Conservation (phyloP, 2,329 filamentous ascomycete species). For the Cercospora sesami region DNA sequence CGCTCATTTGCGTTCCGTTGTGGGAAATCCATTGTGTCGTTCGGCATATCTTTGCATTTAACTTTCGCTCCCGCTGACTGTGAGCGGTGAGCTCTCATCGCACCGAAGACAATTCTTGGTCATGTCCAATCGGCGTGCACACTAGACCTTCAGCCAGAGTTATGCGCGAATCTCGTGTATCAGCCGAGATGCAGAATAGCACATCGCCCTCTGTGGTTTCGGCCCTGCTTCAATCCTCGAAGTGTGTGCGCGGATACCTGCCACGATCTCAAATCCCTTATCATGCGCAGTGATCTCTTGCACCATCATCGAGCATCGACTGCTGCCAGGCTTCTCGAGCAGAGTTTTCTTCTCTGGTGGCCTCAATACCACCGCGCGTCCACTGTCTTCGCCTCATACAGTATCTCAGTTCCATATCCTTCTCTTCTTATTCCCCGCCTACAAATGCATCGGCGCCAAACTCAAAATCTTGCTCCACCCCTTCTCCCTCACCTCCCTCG, state of each 20-base stretch:
- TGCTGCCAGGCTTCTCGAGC: not conserved
- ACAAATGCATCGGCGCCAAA: slow-evolving; percentile 81
- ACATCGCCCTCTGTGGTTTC: not conserved
- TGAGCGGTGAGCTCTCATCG: not conserved
- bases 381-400: not conserved
- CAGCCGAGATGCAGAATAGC: not conserved
- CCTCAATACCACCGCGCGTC: not conserved
- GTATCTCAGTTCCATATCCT: not conserved
- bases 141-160: not conserved
- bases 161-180: not conserved
- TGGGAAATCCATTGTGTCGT: not conserved
- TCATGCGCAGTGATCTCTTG: not conserved
- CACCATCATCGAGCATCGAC: not conserved
- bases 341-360: not conserved
- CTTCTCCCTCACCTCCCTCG: slow-evolving; percentile 81
- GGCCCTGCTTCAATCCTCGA: not conserved
- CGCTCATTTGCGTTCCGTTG: not conserved
- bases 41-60: not conserved
- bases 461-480: slow-evolving; percentile 99
- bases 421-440: slow-evolving; percentile 28
- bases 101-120: not conserved
- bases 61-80: not conserved
- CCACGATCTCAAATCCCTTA: not conserved
- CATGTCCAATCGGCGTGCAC: not conserved
- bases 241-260: not conserved